These are phyloP conservation scores for Fusarium torreyae DNA, from an alignment of 2,329 filamentous ascomycete genomes.

Conservation along the genomic window DNA sequence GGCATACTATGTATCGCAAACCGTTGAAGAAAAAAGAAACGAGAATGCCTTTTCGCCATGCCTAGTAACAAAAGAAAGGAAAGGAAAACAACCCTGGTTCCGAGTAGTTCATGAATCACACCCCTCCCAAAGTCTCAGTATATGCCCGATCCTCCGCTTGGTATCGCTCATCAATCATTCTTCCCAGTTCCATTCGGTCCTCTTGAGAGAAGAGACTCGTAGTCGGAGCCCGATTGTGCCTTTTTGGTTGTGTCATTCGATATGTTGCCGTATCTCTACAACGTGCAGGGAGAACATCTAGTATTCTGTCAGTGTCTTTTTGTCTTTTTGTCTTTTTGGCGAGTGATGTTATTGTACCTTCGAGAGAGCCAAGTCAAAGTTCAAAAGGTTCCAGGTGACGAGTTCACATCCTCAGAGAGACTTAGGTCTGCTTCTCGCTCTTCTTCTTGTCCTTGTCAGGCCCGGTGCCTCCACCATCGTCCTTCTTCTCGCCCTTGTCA, in stretches of 20 bases:
- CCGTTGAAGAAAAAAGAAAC: slow-evolving; percentile 6
- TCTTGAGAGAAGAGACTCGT: slow-evolving; percentile 1
- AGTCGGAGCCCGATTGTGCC: slow-evolving; percentile 2
- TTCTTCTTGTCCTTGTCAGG: neutral
- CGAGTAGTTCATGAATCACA: neutral
- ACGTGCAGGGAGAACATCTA: neutral
- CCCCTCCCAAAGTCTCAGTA: slow-evolving; percentile 3
- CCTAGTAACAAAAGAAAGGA: neutral
- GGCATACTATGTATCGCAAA: neutral
- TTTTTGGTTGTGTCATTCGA: neutral
- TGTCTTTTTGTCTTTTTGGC: no score
- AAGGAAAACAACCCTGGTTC: neutral
- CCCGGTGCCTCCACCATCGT: neutral
- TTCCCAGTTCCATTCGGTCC: neutral
- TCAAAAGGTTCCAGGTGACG: neutral
- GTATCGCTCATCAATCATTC: neutral
- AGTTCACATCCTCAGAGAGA: neutral
- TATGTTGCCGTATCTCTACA: neutral
- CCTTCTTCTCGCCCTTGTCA: neutral
- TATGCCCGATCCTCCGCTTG: slow-evolving; percentile 2
- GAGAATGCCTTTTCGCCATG: neutral
- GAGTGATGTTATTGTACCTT: neutral
- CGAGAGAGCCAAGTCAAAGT: neutral
- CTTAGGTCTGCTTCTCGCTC: slow-evolving; percentile 9
- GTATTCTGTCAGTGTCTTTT: slow-evolving; percentile 1